Evolutionary conservation across 768 basidiomycete species (phyloP), one percentile per base, ranked within the genome.

Genomic region (Galerina marginata): DNA sequence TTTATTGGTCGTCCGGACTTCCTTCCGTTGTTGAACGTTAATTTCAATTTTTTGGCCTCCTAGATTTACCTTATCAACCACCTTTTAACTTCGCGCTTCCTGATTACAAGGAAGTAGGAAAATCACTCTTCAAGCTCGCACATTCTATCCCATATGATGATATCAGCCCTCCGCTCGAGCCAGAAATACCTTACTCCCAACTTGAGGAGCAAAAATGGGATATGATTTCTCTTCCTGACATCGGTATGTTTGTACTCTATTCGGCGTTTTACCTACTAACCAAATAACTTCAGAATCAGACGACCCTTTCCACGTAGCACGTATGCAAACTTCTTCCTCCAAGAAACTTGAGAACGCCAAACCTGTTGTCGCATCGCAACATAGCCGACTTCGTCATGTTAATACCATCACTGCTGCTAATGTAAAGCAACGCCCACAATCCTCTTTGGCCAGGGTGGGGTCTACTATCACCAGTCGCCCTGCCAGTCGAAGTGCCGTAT

Each of bases 41-140:
- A 15, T 15, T 42, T 43, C n/a, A 2, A 33, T 38, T 48, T 14
- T 45, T 25, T 7, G 4, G 4, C 9, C 2, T 39, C n/a, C 7
- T 11, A 83, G 83, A 83, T 56, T 65, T 80, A 4, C 72, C 77
- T 1, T 82, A 79, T 48, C 69, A 75, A 25, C 81, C 81, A 1
- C 79, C 78, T 1, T 73, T 83, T 54, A 79, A 81, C 43, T 81
- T 82, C 57, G 74, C 75, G 1, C 61, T 83, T 16, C 82, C 82
- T 0, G 66, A 82, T 60, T 83, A 81, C 62, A 75, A 69, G 46
- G 67, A 72, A 37, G 71, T 83, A 0, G 83, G 82, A 6, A 71
- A 72, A 54, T 64, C 65, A 12, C 66, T 82, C 14, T 68, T 74
- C n/a, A 62, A 68, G 2, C 62, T 77, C 1, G 75, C 77, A 9